These are phyloP conservation scores for Geosiphon pyriformis DNA, from an alignment of 192 early-diverging fungal species.

Conservation along the genomic window DNA sequence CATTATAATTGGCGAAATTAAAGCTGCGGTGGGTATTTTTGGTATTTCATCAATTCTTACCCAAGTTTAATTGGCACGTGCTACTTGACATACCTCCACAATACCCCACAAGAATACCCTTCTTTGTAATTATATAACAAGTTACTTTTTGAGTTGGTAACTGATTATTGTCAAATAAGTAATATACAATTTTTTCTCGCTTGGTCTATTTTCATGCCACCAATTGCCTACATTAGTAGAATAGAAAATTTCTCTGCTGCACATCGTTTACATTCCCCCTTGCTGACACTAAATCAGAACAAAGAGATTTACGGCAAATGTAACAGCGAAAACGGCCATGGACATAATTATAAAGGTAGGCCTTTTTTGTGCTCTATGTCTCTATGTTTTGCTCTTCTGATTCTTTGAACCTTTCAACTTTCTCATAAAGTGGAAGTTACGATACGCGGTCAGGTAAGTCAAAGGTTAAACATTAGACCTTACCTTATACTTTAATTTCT, in stretches of 20 bases:
- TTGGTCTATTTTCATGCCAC: not conserved
- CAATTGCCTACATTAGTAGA: conserved; percentile 66
- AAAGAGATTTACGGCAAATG: conserved; percentile 78
- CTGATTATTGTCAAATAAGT: too few species aligned
- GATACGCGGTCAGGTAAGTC: conserved; percentile 59
- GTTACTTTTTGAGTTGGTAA: too few species aligned
- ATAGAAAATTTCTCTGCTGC: conserved; percentile 83
- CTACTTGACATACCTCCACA: too few species aligned
- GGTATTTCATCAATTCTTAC: too few species aligned
- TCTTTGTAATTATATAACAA: too few species aligned
- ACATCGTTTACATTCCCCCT: conserved; percentile 77
- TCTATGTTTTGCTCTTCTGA: too few species aligned
- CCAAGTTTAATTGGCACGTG: too few species aligned
- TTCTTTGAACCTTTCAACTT: too few species aligned
- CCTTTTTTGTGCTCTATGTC: not conserved
- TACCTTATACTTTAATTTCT: not conserved
- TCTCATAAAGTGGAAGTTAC: conserved; percentile 67
- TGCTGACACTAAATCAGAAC: conserved; percentile 72
- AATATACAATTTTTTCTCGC: too few species aligned
- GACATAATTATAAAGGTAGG: conserved; percentile 84
- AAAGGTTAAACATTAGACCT: conserved; percentile 17
- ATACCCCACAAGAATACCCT: too few species aligned
- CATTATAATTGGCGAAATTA: too few species aligned
- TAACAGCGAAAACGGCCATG: conserved; percentile 78
- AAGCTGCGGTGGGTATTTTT: too few species aligned